Conservation (phyloP, 2,329 filamentous ascomycete species). For the Orbilia blumenaviensis region DNA sequence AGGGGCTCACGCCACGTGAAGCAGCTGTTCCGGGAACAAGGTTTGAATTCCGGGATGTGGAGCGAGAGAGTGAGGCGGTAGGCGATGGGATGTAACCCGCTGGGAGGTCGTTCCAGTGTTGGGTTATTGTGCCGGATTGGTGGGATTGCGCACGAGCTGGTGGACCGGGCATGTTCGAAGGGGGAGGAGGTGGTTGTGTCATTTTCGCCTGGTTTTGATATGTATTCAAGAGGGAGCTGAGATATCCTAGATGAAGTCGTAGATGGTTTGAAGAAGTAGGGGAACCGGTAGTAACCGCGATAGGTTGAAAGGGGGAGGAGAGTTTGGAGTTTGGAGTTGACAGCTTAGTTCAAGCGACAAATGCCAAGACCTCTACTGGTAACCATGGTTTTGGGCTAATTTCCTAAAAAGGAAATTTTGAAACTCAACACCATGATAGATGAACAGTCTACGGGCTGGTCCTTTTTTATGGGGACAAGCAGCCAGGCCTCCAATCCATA, state of each 20-base stretch:
- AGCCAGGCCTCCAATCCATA: not conserved
- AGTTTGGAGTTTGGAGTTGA: slow-evolving; percentile 12
- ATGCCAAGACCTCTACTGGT: slow-evolving; percentile 13
- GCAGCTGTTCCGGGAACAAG: not conserved
- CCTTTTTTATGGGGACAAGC: not conserved
- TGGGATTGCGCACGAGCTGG: slow-evolving; percentile 55
- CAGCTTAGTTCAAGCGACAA: slow-evolving; percentile 21
- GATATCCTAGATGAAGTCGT: not conserved
- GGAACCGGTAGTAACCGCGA: not conserved
- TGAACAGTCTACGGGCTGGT: slow-evolving; percentile 11
- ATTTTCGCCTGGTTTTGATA: not conserved
- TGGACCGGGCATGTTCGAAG: not conserved
- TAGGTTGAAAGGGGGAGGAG: not conserved
- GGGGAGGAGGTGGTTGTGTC: not conserved
- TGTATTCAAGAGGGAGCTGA: not conserved
- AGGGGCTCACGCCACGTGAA: not conserved
- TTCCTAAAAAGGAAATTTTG: slow-evolving; percentile 29
- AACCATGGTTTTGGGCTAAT: not conserved
- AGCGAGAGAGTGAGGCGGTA: slow-evolving; percentile 46
- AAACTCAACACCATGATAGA: slow-evolving; percentile 23
- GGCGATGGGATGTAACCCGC: slow-evolving; percentile 54
- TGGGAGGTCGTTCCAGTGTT: slow-evolving; percentile 59
- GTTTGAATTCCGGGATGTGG: slow-evolving; percentile 49
- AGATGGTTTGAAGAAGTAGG: not conserved
- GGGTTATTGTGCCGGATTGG: slow-evolving; percentile 56